phyloP scores from a whole-genome alignment of 345 rosid species.

The Gynandropsis gynandra region DNA sequence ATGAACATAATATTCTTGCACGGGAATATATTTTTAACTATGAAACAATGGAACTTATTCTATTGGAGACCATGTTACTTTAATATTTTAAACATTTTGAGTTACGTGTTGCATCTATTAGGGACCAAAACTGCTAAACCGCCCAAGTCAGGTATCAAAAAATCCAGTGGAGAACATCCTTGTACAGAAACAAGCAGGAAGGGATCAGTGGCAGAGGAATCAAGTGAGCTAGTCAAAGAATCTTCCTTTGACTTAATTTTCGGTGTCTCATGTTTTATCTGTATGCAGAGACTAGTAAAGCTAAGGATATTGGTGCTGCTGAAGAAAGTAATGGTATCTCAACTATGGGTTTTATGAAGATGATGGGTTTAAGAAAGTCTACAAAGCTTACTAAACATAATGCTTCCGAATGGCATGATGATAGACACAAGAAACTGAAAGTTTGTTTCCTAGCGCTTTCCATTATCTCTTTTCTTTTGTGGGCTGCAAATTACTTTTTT shows the following conservation, averaged over 20 bases:
- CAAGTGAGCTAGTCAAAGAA: slow-evolving; percentile 28
- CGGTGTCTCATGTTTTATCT: slow-evolving; percentile 18
- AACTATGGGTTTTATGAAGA: slow-evolving; percentile 43
- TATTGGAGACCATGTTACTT: slow-evolving; percentile 5
- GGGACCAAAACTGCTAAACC: slow-evolving; percentile 30
- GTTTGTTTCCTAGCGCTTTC: slow-evolving; percentile 32
- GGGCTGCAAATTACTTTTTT: neutral
- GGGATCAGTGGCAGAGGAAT: slow-evolving; percentile 31
- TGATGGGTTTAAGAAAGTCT: slow-evolving; percentile 51
- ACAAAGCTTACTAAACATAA: slow-evolving; percentile 36
- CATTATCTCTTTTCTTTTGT: slow-evolving; percentile 11
- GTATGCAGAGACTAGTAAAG: slow-evolving; percentile 34
- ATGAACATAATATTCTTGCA: neutral
- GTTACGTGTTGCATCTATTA: slow-evolving; percentile 15
- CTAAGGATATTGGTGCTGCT: slow-evolving; percentile 22
- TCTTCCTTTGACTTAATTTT: slow-evolving; percentile 13
- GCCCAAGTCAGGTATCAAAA: slow-evolving; percentile 29
- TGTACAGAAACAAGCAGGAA: slow-evolving; percentile 35
- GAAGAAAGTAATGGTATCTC: slow-evolving; percentile 35
- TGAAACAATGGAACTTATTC: slow-evolving; percentile 12
- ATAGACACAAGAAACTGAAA: slow-evolving; percentile 37
- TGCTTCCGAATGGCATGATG: slow-evolving; percentile 21
- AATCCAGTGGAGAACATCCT: slow-evolving; percentile 32
- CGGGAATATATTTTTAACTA: too few species aligned
- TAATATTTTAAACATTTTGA: slow-evolving; percentile 7